phyloP scores from a whole-genome alignment of 2,329 filamentous ascomycete genomes.

The Talaromyces sp. region DNA sequence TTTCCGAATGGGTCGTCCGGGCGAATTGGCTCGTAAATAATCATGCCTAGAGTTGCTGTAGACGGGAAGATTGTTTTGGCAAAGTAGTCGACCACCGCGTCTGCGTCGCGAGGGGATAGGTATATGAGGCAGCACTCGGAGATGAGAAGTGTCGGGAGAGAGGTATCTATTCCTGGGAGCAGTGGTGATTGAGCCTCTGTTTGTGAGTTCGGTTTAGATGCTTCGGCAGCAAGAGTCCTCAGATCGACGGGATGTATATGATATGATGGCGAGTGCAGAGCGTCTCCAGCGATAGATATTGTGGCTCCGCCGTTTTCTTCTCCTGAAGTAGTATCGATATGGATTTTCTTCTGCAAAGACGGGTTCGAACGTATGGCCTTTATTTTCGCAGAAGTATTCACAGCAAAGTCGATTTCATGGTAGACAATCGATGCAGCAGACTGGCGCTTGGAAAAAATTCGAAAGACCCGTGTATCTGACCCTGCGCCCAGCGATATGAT shows the following conservation, averaged over 20 bases:
- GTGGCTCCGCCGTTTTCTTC: slow-evolving; percentile 25
- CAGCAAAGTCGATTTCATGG: slow-evolving; percentile 86
- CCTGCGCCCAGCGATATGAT: slow-evolving; percentile 91
- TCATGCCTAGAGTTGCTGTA: slow-evolving; percentile 52
- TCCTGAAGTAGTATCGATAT: slow-evolving; percentile 13
- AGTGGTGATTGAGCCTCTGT: slow-evolving; percentile 12
- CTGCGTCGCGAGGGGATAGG: slow-evolving; percentile 62
- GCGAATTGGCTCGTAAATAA: slow-evolving; percentile 86
- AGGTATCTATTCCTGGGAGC: slow-evolving; percentile 49
- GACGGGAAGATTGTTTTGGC: slow-evolving; percentile 44
- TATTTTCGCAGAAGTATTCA: slow-evolving; percentile 67
- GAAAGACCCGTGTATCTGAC: slow-evolving; percentile 84
- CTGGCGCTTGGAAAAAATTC: slow-evolving; percentile 53
- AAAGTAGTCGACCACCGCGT: slow-evolving; percentile 63
- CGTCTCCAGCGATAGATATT: slow-evolving; percentile 35
- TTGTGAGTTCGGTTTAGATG: neutral
- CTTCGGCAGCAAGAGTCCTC: slow-evolving; percentile 46
- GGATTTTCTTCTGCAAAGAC: slow-evolving; percentile 26
- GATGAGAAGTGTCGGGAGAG: slow-evolving; percentile 73
- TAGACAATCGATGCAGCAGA: slow-evolving; percentile 58
- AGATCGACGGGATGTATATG: slow-evolving; percentile 66
- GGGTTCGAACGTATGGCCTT: slow-evolving; percentile 31
- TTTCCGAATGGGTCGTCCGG: slow-evolving; percentile 81
- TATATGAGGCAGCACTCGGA: slow-evolving; percentile 98
- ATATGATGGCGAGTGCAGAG: slow-evolving; percentile 45